Evolutionary conservation across 768 basidiomycete species (phyloP), one percentile per base, ranked within the genome.

Genomic region (Termitomyces sp.): DNA sequence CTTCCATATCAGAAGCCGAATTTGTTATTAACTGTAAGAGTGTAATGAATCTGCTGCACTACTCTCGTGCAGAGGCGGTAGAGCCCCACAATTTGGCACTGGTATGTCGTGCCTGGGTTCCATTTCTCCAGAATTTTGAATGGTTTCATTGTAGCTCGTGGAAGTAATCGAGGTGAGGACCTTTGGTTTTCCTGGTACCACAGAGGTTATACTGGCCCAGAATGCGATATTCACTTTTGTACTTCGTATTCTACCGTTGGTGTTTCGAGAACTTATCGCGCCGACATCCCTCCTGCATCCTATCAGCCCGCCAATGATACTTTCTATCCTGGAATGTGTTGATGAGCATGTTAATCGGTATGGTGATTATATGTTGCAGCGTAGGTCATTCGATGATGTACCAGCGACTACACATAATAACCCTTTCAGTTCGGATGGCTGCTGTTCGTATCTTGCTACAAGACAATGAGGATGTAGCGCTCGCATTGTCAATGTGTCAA

Each of bases 1-100:
- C 46, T 11, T 42, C 50, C 30, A 60, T 65, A 45, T 60, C 64
- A 40, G 62, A 63, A 43, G 49, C 64, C 19, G 56, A 63, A 54
- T 65, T 65, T 30, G 60, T 63, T 1, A 48, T 58, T 15, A 55
- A 58, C 31, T 63, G 64, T 41, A 65, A 65, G 55, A 54, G 21
- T 23, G 48, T 61, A 21, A 59, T 61, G 56, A 60, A 58, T 35
- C 11, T 60, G 21, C 14, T 65, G 19, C 52, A 44, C 7, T 61
- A 57, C 17, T 57, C 58, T 28, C 54, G 37, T 9, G 46, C 55
- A 31, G 56, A 56, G 15, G 23, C 41, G 6, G 43, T 55, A 10
- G 50, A 56, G 15, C 23, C 33, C 8, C 49, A 45, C 17, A 45
- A 61, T 30, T 53, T 53, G 35, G 37, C 41, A 19, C 14, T 57